Base-by-base conservation (phyloP, 495 filamentous ascomycete species). In the Penicillium psychrofluorescens region DNA sequence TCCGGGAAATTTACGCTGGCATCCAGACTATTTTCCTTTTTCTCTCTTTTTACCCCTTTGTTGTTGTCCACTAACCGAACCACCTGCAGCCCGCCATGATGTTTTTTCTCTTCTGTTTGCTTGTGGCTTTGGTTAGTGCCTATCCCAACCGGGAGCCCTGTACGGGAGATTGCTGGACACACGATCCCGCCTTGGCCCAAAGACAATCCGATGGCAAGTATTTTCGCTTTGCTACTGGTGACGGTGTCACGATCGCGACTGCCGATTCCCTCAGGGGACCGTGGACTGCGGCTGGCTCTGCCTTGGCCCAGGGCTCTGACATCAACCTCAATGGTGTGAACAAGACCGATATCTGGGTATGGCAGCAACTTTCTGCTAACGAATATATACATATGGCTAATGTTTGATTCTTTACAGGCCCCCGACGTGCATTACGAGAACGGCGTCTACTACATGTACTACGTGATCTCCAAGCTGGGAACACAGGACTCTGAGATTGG, bases 171-270 rank as follows among this genome's bases (percentile, higher is more conserved):
- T 87, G 83, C 64, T 72, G 62, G 46, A 61, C 74, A 28, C 80
- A 87, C 41, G 84, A 88, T 50, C 82, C 81, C 12, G 62, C 77
- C 30, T 66, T 88, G 43, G 77, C 84, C 47, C 74, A 74, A 31
- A 78, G 84, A 43, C 53, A 59, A 29, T 73, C 68, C 3, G 84
- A 88, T 57, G 81, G 83, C 12, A 80, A 64, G 2, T 90, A 86
- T 64, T 90, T 82, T 65, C 79, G 81, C 35, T 88, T 87, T 64
- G 75, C 76, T 1, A 88, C 85, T 0, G 76, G 77, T 27, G 75
- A 71, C 14, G 72, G 70, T 38, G 76, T 90, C 45, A 62, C 70
- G 33, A 76, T 82, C 28, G 70, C 77, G 44, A 79, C 76, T 1
- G 72, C 84, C 0, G 57, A 73, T 6, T 66, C 70, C 7, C 54